These are phyloP conservation scores for Trichoderma sp. DNA, from an alignment of 2,329 filamentous ascomycete genomes.

Conservation along the genomic window DNA sequence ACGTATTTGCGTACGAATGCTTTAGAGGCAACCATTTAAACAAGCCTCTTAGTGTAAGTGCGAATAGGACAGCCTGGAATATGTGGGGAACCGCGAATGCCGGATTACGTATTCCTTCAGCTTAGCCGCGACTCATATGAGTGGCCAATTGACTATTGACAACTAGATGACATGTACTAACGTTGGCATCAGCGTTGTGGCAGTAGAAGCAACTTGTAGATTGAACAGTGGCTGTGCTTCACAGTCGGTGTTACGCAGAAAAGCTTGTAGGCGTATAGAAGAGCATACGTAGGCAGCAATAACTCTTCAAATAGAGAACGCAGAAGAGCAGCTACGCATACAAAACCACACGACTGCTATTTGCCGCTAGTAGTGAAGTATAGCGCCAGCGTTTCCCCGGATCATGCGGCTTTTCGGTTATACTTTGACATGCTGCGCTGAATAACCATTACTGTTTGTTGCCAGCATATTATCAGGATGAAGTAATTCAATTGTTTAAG, in stretches of 20 bases:
- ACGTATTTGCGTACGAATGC: constrained; percentile 21
- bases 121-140: neutral
- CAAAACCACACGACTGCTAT: neutral
- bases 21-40: constrained; percentile 17
- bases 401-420: neutral
- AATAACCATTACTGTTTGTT: constrained; percentile 40
- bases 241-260: neutral
- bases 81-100: neutral
- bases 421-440: constrained; percentile 29
- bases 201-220: neutral
- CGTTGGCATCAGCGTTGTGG: neutral
- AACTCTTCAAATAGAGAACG: neutral
- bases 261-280: neutral
- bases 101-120: neutral
- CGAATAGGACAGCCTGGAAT: neutral
- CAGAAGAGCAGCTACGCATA: neutral
- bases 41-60: neutral
- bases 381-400: neutral
- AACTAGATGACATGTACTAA: neutral
- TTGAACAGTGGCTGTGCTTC: neutral
- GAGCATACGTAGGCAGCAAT: neutral
- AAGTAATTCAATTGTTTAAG: neutral
- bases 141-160: neutral
- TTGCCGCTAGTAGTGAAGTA: neutral
- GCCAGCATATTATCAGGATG: constrained; percentile 26